phyloP scores from a whole-genome alignment of 2,329 filamentous ascomycete species.

The Aspergillus udagawae region DNA sequence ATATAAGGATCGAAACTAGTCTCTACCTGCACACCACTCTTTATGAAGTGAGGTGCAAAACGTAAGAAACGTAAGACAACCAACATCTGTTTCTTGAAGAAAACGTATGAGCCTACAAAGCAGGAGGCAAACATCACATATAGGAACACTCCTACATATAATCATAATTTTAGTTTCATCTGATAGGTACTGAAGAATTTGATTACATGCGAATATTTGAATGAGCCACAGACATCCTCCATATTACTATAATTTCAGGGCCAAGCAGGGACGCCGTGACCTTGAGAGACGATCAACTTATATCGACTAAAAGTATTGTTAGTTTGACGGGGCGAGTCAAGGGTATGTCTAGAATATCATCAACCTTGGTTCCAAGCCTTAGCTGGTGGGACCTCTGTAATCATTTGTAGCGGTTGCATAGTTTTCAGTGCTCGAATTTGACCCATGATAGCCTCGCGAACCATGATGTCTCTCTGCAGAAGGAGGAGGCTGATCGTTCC shows the following conservation, averaged over 20 bases:
- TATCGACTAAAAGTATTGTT: no score
- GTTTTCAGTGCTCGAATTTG: conserved; percentile 5
- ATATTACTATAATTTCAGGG: no score
- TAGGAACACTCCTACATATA: background rate
- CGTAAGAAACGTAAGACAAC: background rate
- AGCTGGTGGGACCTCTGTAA: conserved; percentile 32
- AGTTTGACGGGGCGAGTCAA: no score
- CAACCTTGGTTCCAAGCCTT: conserved; percentile 17
- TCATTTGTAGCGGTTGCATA: conserved; percentile 9
- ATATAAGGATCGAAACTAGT: background rate
- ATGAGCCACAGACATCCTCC: no score
- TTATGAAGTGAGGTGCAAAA: background rate
- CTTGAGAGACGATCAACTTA: background rate
- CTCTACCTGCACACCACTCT: background rate
- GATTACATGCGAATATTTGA: background rate
- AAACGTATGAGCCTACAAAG: background rate
- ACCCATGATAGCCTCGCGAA: conserved; percentile 19
- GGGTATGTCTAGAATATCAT: no score
- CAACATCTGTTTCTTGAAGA: background rate
- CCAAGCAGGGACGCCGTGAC: no score
- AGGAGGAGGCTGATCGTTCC: background rate
- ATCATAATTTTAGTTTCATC: background rate
- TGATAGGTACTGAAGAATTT: background rate
- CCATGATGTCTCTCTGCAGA: background rate
- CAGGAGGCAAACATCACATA: background rate